Evolutionary conservation across 495 filamentous ascomycete genomes (phyloP), one percentile per base, ranked within the genome.

Genomic region (Neurospora sp.): DNA sequence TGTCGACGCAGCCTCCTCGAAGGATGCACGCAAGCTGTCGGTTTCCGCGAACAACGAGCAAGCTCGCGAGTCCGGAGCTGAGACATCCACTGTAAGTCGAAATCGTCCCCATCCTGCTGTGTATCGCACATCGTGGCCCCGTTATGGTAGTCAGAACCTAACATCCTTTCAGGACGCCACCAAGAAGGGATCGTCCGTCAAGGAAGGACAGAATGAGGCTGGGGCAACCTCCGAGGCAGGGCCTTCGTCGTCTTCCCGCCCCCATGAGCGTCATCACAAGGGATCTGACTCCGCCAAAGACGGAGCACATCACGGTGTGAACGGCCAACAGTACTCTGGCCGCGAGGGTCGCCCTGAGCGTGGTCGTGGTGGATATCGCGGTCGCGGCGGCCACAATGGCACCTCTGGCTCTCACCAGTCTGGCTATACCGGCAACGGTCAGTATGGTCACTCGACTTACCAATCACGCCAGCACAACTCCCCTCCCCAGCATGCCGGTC

Each of bases 1-100:
- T 42, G 81, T 81, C 71, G 87, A 88, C 36, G 82, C 81, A 4
- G 75, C 83, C 17, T 59, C 74, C 11, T 71, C 79, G 31, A 83
- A 84, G 28, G 84, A 88, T 71, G 82, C 83, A 76, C 77, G 82
- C 15, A 88, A 85, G 74, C 40, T 76, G 7, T 72, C 79, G 3
- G 76, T 80, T 36, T 40, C 80, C 2, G 73, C 78, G 37, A 77
- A 69, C 71, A 72, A 75, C 31, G 88, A 87, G 70, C 85, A 83
- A 73, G 76, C 70, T 10, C 80, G 78, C 48, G 77, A 82, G 7
- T 70, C 73, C 0, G 72, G 39, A 28, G 34, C 38, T 7, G 79
- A 80, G n/a, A 39, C 70, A 38, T 72, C 77, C 40, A 73, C 69
- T 71, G 81, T 82, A 77, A 80, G 81, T 81, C 24, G 11, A 24